Conservation (phyloP, 306 rosid genomes). For the Glycyrrhiza uralensis region DNA sequence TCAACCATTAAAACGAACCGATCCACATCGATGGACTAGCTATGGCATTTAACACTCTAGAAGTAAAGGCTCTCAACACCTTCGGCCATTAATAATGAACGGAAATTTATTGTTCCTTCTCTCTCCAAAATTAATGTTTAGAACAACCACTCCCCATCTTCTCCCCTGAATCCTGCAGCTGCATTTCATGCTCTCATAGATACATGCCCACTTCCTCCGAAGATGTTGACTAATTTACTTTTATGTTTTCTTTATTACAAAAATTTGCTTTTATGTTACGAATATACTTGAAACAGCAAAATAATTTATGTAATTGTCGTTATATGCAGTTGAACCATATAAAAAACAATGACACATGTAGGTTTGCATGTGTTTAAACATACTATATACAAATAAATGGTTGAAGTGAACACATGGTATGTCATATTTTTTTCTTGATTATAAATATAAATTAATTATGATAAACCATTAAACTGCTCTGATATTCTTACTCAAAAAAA, state of each 20-base stretch:
- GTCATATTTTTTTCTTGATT: background rate
- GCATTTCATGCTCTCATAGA: constrained; percentile 22
- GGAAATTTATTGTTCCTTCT: constrained; percentile 34
- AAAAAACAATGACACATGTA: background rate
- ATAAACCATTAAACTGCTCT: no score
- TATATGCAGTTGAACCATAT: background rate
- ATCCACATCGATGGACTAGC: constrained; percentile 39
- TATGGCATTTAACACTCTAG: constrained; percentile 29
- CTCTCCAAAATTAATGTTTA: constrained; percentile 32
- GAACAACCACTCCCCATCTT: constrained; percentile 29
- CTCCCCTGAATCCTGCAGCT: constrained; percentile 12
- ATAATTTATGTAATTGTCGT: background rate
- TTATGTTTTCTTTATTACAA: no score
- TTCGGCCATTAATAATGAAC: constrained; percentile 30
- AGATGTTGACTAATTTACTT: background rate
- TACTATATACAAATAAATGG: background rate
- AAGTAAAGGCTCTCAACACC: constrained; percentile 42
- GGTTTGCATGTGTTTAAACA: background rate
- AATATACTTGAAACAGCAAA: background rate
- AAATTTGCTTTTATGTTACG: background rate
- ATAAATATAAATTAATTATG: background rate
- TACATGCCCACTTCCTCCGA: background rate
- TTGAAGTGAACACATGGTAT: background rate
- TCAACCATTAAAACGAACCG: constrained; percentile 44
- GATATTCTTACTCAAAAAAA: no score